Evolutionary conservation across 2,329 filamentous ascomycete genomes (phyloP), one percentile per base, ranked within the genome.

Genomic region (Emergomyces africanus): DNA sequence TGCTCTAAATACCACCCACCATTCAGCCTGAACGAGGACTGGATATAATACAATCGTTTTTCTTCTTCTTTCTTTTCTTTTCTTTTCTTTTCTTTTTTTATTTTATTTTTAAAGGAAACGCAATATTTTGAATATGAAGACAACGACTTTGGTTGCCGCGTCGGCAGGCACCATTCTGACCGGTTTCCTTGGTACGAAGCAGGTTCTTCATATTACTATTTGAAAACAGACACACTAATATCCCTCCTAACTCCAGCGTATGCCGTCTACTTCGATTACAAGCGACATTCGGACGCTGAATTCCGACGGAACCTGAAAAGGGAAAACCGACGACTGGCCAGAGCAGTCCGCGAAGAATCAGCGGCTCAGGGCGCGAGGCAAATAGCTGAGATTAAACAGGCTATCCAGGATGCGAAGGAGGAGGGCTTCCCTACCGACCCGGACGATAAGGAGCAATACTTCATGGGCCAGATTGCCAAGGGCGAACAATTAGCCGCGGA

Each of bases 401-500:
- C 83, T 57, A 87, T 97, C 54, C 84, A 90, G 67, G 82, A 87
- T 67, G 90, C 91, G 67, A 89, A 90, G 77, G 87, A 88, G 60
- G 90, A 95, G 74, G 94, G 92, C 60, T 96, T 95, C 81, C 94
- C 94, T 54, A 80, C 82, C 49, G 89, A 90, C 68, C 84, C 92
- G 41, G 92, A 97, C 73, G 90, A 96, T 79, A 90, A 89, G 73
- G 94, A 99, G 80, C 83, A 85, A 62, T 99, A 89, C 80, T 99
- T 99, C 78, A 95, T 97, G 84, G 86, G 90, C 72, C 90, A 96
- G 77, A 90, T 99, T 64, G 89, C 90, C 67, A 80, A 84, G 71
- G 94, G 94, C 71, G 94, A 99, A 80, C 77, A 55, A 44, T 55
- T 55, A 55, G 54, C 54, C 20, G 79, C 84, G 68, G 88, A 95